phyloP scores from a whole-genome alignment of 2,329 filamentous ascomycete species.

The Aspergillus latus region DNA sequence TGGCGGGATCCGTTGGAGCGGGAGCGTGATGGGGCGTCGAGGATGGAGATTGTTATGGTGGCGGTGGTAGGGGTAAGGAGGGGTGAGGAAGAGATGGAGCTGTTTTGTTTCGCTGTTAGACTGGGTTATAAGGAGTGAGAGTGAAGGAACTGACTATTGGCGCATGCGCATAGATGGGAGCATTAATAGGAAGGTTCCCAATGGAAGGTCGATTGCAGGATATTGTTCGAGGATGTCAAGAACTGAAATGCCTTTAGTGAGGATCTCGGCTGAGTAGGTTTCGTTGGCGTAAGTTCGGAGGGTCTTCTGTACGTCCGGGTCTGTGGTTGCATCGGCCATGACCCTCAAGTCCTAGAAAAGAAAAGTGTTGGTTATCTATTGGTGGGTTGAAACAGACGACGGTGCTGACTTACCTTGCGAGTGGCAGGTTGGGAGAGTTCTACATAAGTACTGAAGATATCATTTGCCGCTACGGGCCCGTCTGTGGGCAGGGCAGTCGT shows the following conservation, averaged over 20 bases:
- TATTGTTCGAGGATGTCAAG: conserved; percentile 70
- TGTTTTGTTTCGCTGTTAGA: background rate
- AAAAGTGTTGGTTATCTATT: conserved; percentile 58
- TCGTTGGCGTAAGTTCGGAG: conserved; percentile 32
- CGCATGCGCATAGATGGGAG: conserved; percentile 74
- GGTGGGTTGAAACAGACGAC: background rate
- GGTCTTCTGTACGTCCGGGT: conserved; percentile 50
- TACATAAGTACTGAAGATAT: conserved; percentile 68
- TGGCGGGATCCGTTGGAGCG: conserved; percentile 39
- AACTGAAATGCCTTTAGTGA: conserved; percentile 53
- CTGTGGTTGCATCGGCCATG: conserved; percentile 47
- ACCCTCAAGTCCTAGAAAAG: conserved; percentile 46
- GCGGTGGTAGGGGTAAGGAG: conserved; percentile 56
- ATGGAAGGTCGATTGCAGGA: conserved; percentile 58
- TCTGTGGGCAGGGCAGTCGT: conserved; percentile 51
- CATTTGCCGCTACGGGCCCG: conserved; percentile 58
- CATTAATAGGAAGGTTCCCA: conserved; percentile 68
- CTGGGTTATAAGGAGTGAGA: background rate
- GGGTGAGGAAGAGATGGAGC: conserved; percentile 73
- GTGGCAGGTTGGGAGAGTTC: conserved; percentile 64
- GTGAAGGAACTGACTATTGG: conserved; percentile 53
- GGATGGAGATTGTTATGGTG: conserved; percentile 68
- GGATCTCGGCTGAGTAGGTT: conserved; percentile 50
- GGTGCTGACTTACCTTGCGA: background rate
- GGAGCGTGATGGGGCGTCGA: conserved; percentile 54